A percentile compares a stretch with the other conserved stretches of the same genome.
These are phyloP conservation scores for Cystobasidium sp. DNA, from an alignment of 1,284 basidiomycete genomes.

Conservation along the genomic window DNA sequence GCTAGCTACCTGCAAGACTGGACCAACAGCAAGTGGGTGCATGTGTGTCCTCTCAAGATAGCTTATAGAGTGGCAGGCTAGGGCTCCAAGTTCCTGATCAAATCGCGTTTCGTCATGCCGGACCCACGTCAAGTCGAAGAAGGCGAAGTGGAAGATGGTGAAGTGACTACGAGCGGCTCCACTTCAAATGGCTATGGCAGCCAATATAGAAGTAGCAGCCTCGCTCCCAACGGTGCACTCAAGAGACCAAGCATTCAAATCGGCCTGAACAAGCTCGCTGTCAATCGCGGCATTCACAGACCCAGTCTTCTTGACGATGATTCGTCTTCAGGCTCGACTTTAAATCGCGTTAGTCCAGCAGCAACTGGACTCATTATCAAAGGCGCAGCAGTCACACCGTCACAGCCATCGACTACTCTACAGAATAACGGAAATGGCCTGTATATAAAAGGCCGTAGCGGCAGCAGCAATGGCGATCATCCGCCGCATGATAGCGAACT, in stretches of 20 bases:
- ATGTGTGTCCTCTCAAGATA: no score
- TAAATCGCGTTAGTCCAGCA: conserved; percentile 1
- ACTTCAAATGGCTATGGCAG: neutral
- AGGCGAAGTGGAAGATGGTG: conserved; percentile 24
- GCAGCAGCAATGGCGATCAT: conserved; percentile 12
- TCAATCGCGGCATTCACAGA: neutral
- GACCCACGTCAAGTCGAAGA: conserved; percentile 3
- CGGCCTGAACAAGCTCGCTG: neutral
- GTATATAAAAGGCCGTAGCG: conserved; percentile 6
- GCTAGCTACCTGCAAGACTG: no score
- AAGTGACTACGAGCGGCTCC: neutral
- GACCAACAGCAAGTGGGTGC: no score
- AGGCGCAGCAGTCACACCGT: neutral
- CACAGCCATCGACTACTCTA: neutral
- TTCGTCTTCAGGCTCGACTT: neutral
- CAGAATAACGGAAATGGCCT: neutral
- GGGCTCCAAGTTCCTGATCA: neutral
- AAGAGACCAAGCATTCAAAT: conserved; percentile 23
- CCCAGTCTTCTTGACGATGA: conserved; percentile 10
- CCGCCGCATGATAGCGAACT: neutral
- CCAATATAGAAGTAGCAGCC: conserved; percentile 15
- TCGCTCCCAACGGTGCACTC: neutral
- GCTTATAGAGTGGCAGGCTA: no score
- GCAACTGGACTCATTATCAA: conserved; percentile 10
- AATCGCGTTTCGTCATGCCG: neutral